Base-by-base conservation (phyloP, 768 basidiomycete genomes). In the Panaeolus papilionaceus region DNA sequence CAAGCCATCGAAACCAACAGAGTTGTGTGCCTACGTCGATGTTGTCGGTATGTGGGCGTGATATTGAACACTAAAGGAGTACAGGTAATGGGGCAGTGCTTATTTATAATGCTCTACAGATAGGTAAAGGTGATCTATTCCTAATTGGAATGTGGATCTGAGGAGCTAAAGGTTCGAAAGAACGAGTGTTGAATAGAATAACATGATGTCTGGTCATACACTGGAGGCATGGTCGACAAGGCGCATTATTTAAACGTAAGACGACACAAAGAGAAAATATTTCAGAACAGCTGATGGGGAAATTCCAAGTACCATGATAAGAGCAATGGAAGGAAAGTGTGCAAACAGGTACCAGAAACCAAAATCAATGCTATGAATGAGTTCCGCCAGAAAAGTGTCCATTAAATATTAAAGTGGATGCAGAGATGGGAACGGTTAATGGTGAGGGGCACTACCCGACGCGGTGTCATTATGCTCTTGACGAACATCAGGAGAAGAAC, bases 401-500 rank as follows among this genome's bases (percentile, higher is more conserved):
- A 58, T 58, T 58, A 8, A 28, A 16, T 28, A 58, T 14, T 28
- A 58, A 7, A 5, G 18, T 18, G 28, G 6, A 28, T 23, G 49
- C 10, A 11, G 49, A 28, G 10, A 16, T 33, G 11, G 12, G 14
- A n/a, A 37, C 18, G 33, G 28, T 58, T 23, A 58, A 58, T 58
- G 54, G 12, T 58, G 54, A 1, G 54, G 54, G 14, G 54, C 54
- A 33, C 14, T 28, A n/a, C 54, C 54, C 4, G 54, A 58, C 37
- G 54, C 28, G 1, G 54, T 33, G 33, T 58, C 54, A 12, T 11
- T 11, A 33, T 26, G 54, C 33, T 58, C 75, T 61, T 69, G 68
- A 47, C 66, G 72, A 49, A 65, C 49, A 28, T 74, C 75, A 63
- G 69, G 77, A n/a, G 77, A 70, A 18, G 73, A 67, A 26, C 89